phyloP scores from a whole-genome alignment of 2,329 filamentous ascomycete species.

The Pestalotiopsis sp. region DNA sequence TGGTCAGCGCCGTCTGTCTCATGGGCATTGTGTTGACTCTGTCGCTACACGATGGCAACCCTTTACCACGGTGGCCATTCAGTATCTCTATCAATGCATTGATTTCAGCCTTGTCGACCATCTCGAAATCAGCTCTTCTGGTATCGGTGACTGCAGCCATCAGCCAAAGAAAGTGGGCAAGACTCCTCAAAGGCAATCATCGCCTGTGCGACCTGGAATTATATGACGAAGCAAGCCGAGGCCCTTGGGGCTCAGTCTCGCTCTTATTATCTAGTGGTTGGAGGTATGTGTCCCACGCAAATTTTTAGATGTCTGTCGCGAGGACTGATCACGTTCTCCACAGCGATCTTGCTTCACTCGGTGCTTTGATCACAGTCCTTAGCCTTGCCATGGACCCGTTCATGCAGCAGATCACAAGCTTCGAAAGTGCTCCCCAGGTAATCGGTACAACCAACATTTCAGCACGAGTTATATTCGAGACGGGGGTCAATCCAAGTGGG shows the following conservation, averaged over 20 bases:
- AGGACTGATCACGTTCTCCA: background rate
- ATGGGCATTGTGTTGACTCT: background rate
- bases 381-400: background rate
- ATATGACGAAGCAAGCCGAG: conserved; percentile 1
- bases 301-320: too few species aligned
- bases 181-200: background rate
- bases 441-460: background rate
- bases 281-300: background rate
- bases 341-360: background rate
- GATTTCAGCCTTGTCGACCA: background rate
- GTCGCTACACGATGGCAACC: background rate
- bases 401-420: background rate
- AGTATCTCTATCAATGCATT: background rate
- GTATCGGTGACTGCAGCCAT: background rate
- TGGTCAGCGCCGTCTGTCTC: background rate
- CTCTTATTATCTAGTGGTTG: background rate
- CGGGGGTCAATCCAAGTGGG: background rate
- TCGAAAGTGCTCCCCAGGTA: background rate
- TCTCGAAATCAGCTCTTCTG: background rate
- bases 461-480: background rate
- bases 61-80: background rate
- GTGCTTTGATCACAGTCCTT: background rate
- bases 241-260: background rate
- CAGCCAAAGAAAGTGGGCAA: background rate
- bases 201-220: background rate